A percentile compares a stretch with the other conserved stretches of the same genome.
Conservation (phyloP, 495 filamentous ascomycete genomes). For the Cairneyella variabilis region DNA sequence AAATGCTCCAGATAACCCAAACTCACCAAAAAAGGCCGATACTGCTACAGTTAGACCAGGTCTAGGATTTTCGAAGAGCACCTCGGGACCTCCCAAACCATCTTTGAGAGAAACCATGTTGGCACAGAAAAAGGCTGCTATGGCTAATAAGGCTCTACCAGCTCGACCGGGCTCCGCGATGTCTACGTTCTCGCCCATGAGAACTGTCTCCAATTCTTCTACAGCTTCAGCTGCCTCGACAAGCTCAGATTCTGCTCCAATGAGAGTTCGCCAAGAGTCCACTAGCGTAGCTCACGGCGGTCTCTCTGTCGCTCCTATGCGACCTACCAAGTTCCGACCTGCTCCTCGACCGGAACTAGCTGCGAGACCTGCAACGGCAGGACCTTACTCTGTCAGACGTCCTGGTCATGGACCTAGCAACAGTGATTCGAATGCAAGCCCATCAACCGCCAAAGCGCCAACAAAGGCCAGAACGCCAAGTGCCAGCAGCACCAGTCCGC, state of each 20-base stretch:
- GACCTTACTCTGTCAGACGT: constrained; percentile 52
- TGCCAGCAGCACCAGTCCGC: constrained; percentile 18
- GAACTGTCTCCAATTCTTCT: constrained; percentile 41
- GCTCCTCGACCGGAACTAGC: constrained; percentile 40
- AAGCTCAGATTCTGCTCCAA: constrained; percentile 21
- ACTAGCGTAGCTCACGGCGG: constrained; percentile 38
- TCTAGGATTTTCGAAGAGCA: constrained; percentile 54
- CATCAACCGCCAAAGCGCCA: constrained; percentile 15
- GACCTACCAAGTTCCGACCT: constrained; percentile 38
- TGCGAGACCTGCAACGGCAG: constrained; percentile 51
- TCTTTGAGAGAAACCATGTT: constrained; percentile 70
- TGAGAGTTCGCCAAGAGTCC: constrained; percentile 34
- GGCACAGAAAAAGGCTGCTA: constrained; percentile 70
- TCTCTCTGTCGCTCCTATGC: constrained; percentile 52
- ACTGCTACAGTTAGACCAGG: constrained; percentile 44
- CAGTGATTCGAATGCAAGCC: constrained; percentile 27
- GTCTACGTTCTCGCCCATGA: constrained; percentile 56
- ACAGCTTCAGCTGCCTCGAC: constrained; percentile 40
- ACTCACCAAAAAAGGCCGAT: constrained; percentile 51
- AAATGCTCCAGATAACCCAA: constrained; percentile 77
- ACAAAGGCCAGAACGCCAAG: constrained; percentile 21
- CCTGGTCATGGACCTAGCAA: constrained; percentile 41
- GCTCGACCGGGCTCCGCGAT: constrained; percentile 74
- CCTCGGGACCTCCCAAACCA: constrained; percentile 54
- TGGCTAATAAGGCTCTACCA: constrained; percentile 55